Evolutionary conservation across 495 filamentous ascomycete genomes (phyloP), one percentile per base, ranked within the genome.

Genomic region (Margaritispora aquatica): DNA sequence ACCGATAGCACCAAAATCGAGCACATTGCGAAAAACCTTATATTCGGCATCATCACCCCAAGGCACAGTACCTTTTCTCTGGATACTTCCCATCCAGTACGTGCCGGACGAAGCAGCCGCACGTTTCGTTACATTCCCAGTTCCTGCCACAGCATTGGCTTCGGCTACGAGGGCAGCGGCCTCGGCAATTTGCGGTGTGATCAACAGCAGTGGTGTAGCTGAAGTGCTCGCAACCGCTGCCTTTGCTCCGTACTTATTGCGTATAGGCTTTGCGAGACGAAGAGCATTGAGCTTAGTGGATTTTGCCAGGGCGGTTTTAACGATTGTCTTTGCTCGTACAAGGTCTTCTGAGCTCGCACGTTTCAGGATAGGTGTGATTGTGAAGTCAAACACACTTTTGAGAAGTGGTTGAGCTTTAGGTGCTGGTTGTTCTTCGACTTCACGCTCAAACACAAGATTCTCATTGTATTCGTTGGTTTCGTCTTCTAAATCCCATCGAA

Each of bases 21-120:
- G 48, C 7, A 57, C 55, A 57, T 49, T 26, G 29, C 55, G 55
- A 57, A 48, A 57, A 8, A 57, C 55, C n/a, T 74, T 79, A 69
- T 91, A 94, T 59, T 15, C 22, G 8, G 34, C n/a, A 26, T 46
- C 54, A 26, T 56, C 13, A 51, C 54, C 64, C 66, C 66, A 68
- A 10, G 66, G 64, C 4, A 66, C 61, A 26, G 66, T 60, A 22
- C 66, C 66, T 51, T 64, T 64, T 23, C 58, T 56, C 29, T 50
- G 34, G 56, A 68, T 47, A 51, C 47, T 48, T 13, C 53, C 55
- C 64, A 66, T 66, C 66, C 66, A 68, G 54, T 56, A 68, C 11
- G 63, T 55, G 20, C 59, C 59, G 27, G 50, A 20, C 31, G 29
- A 26, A 19, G 53, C 41, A 15, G 15, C 29, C 36, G 51, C 58